Base-by-base conservation (phyloP, 371 early-diverging fungal species). In the Saksenaea vasiformis region DNA sequence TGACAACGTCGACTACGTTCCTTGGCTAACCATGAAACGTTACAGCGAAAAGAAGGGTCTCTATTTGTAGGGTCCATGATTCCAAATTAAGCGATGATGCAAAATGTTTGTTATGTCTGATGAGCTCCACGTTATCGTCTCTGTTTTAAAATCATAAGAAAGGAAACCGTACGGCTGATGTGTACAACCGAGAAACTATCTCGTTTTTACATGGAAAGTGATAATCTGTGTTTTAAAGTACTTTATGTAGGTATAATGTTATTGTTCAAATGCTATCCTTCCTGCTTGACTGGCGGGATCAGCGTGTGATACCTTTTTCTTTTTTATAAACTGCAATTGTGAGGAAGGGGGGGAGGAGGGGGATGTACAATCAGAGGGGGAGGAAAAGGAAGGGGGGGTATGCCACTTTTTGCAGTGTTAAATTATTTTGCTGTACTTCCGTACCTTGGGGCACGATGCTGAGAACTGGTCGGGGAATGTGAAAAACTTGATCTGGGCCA, bases 391-490 rank as follows among this genome's bases (percentile, higher is more conserved):
- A 37, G 41, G 19, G 43, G 37, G 57, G 27, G 61, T 17, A 65
- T 31, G 36, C 14, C n/a, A 9, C 31, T 34, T 56, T 19, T n/a
- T 55, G 31, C 27, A 38, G n/a, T 43, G 43, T 22, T 44, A 66
- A 68, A 31, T 47, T 47, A 47, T 47, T 47, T 47, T 5, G 66
- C 64, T 17, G 72, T 68, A 36, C 66, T 65, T 38, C 72, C 72
- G 58, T 72, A 72, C 47, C 57, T 65, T 60, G 72, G 68, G 38
- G 68, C 65, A 56, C 53, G 41, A 37, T 57, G 54, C 43, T 64
- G 54, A 34, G 27, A 14, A 3, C 36, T 34, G 15, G 43, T 43
- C 22, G 51, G 38, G 13, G 61, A 54, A 39, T 57, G 47, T 15
- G 51, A 47, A 22, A 57, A 47, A 55, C 11, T 59, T 37, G 58